Percentiles rank a stretch among this genome's conserved stretches.
Conservation (phyloP, 192 early-diverging fungal genomes). For the Entomortierella beljakovae region DNA sequence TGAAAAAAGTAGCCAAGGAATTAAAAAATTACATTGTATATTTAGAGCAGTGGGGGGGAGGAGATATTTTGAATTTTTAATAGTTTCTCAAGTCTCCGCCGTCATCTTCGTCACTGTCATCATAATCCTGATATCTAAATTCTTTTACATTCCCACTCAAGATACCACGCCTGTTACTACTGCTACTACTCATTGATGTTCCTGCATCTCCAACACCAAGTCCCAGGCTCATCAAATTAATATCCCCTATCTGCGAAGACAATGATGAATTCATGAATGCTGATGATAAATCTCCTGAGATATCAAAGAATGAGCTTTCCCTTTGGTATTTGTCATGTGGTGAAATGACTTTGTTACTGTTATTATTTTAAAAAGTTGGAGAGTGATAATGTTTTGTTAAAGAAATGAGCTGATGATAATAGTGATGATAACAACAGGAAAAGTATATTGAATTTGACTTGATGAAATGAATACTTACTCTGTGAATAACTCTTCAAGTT, state of each 20-base stretch:
- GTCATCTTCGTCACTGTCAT: conserved; percentile 27
- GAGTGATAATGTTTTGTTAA: not conserved
- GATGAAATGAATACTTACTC: conserved; percentile 39
- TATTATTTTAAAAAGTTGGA: not conserved
- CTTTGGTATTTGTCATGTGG: conserved; percentile 47
- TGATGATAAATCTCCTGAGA: not conserved
- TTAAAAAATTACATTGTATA: too few relatives aligned
- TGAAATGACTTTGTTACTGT: conserved; percentile 36
- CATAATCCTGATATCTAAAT: conserved; percentile 47
- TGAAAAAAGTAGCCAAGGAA: too few relatives aligned
- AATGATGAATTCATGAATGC: conserved; percentile 1
- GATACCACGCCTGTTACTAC: conserved; percentile 20
- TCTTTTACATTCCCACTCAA: conserved; percentile 47
- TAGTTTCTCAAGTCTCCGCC: conserved; percentile 1
- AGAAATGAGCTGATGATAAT: not conserved
- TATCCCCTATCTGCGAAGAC: conserved; percentile 11
- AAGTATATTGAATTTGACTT: too few relatives aligned
- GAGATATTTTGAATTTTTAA: not conserved
- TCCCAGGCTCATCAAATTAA: conserved; percentile 31
- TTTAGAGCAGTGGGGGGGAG: too few relatives aligned
- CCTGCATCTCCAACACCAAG: not conserved
- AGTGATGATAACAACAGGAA: not conserved
- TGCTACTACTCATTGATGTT: not conserved
- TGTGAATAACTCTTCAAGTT: conserved; percentile 63
- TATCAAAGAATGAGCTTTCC: conserved; percentile 30